phyloP scores from a whole-genome alignment of 2,329 filamentous ascomycete species.

The Beauveria sp. region DNA sequence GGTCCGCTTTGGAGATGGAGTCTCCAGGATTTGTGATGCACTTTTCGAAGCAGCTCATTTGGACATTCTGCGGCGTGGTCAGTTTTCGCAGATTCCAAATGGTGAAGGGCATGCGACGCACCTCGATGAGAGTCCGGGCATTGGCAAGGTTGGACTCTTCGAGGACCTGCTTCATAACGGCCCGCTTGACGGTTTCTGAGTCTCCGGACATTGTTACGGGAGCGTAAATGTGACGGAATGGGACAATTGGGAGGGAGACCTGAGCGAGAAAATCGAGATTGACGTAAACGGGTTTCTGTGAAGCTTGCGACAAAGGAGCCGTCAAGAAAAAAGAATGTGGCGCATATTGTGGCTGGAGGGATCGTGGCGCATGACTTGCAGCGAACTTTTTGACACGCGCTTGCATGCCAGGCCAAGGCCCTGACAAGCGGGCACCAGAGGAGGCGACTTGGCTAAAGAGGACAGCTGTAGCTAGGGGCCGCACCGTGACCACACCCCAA shows the following conservation, averaged over 20 bases:
- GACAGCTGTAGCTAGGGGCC: conserved; percentile 9
- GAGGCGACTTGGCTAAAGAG: neutral
- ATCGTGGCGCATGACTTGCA: neutral
- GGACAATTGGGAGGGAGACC: neutral
- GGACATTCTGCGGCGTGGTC: conserved; percentile 55
- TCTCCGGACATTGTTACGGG: conserved; percentile 40
- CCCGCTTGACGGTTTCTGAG: conserved; percentile 50
- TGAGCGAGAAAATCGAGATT: neutral
- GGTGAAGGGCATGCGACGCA: conserved; percentile 27
- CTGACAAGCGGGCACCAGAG: neutral
- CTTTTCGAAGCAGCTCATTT: conserved; percentile 72
- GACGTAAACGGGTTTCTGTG: neutral
- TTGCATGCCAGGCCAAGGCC: neutral
- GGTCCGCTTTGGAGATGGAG: conserved; percentile 59
- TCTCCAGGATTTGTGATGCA: conserved; percentile 65
- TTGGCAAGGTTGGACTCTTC: conserved; percentile 60
- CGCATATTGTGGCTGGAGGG: neutral
- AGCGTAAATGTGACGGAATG: neutral
- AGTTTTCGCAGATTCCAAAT: neutral
- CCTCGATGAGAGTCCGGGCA: conserved; percentile 62
- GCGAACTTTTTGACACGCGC: neutral
- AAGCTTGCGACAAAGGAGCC: neutral
- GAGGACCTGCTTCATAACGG: conserved; percentile 58
- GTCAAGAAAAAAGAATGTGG: neutral
- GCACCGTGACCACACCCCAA: neutral